Conservation (phyloP, 2,329 filamentous ascomycete species). For the Stagonosporopsis rhizophila region DNA sequence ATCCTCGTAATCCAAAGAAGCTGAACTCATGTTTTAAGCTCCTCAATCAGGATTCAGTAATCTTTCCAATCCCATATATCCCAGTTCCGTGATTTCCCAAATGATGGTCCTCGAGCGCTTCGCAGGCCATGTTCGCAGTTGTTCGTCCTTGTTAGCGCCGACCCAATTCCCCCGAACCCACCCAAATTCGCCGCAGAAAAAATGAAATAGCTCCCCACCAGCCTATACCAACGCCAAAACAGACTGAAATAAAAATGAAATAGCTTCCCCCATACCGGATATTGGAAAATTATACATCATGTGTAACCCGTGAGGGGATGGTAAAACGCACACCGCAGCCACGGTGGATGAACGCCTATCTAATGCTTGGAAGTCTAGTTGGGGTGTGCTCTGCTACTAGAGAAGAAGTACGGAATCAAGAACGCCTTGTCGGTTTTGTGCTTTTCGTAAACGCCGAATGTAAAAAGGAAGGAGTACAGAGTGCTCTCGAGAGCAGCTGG, state of each 20-base stretch:
- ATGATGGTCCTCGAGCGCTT: slow-evolving; percentile 17
- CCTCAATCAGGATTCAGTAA: no score
- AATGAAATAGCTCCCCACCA: slow-evolving; percentile 46
- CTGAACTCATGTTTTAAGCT: neutral
- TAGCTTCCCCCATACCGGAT: slow-evolving; percentile 29
- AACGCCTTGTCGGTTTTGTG: slow-evolving; percentile 19
- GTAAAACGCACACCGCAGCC: slow-evolving; percentile 7
- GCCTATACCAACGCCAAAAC: slow-evolving; percentile 12
- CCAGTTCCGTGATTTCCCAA: neutral
- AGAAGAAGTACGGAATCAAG: slow-evolving; percentile 9
- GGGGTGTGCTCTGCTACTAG: slow-evolving; percentile 9
- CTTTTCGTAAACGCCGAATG: slow-evolving; percentile 23
- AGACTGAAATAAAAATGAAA: slow-evolving; percentile 34
- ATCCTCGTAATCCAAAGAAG: neutral
- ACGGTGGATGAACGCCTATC: slow-evolving; percentile 25
- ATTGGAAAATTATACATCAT: slow-evolving; percentile 30
- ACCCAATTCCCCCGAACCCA: slow-evolving; percentile 9
- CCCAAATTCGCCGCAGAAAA: slow-evolving; percentile 32
- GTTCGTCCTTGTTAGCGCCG: slow-evolving; percentile 9
- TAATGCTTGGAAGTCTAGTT: slow-evolving; percentile 29
- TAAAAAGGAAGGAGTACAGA: slow-evolving; percentile 8
- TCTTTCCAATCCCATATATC: neutral
- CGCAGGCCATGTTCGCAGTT: slow-evolving; percentile 3
- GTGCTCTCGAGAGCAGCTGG: slow-evolving; percentile 10
- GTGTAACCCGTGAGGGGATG: slow-evolving; percentile 15